These are phyloP conservation scores for Skeletonema menzelii DNA, from an alignment of 108 stramenopile species.

Conservation along the genomic window DNA sequence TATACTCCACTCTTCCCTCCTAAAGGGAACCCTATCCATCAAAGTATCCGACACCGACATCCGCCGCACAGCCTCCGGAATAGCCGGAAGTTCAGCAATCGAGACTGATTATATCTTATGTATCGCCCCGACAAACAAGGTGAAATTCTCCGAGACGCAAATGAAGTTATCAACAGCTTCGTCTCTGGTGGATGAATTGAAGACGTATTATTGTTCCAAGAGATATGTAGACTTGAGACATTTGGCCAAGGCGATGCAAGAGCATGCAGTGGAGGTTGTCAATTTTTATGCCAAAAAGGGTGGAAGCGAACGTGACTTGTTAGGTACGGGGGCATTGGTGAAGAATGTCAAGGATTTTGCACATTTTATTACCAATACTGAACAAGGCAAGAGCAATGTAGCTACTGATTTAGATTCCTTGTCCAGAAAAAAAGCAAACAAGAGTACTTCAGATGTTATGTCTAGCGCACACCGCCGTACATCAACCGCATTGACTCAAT, in stretches of 20 bases:
- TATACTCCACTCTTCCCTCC: conserved; percentile 22
- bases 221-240: conserved; percentile 19
- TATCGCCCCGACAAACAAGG: neutral
- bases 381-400: conserved; percentile 8
- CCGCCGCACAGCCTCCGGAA: conserved; percentile 3
- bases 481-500: neutral
- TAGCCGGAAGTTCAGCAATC: conserved; percentile 1
- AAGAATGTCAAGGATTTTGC: conserved; percentile 12
- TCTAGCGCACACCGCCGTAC: neutral
- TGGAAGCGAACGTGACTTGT: neutral
- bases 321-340: neutral
- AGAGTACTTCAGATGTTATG: neutral
- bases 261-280: conserved; percentile 16
- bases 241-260: conserved; percentile 13
- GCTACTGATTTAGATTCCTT: conserved; percentile 23
- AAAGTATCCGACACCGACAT: conserved; percentile 28
- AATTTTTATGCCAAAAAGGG: conserved; percentile 6
- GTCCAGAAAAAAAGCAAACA: neutral
- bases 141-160: neutral
- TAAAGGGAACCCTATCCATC: conserved; percentile 17
- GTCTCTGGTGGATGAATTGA: neutral
- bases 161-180: neutral
- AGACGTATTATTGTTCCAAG: conserved; percentile 22
- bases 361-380: conserved; percentile 37
- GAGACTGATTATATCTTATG: conserved; percentile 30